Evolutionary conservation across 768 basidiomycete species (phyloP), one percentile per base, ranked within the genome.

Genomic region (Kwoniella mangroviensis): DNA sequence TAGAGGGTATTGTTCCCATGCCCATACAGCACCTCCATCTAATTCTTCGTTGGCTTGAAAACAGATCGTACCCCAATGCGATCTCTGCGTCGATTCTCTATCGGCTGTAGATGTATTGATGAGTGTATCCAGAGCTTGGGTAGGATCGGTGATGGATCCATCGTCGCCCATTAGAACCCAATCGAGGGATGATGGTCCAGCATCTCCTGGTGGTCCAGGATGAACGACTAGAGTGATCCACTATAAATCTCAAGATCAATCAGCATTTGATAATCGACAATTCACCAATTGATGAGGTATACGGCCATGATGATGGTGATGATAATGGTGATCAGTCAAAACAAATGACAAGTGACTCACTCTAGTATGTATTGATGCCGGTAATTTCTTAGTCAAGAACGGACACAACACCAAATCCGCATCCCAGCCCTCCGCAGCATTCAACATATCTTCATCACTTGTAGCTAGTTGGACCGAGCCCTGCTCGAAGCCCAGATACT

Each of bases 121-220:
- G 17, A 80, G 68, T 19, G 60, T 56, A 12, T 59, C 34, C 10
- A 79, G 57, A 15, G 75, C 75, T n/a, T 59, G 17, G 24, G 71
- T 22, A 0, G 76, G 62, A 49, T 74, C 71, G 52, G 73, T 24
- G 53, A 67, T 66, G 19, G 65, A 40, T 22, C 78, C 80, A 59
- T 74, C 68, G 53, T 79, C 79, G 22, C 79, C 78, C 55, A 79
- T 67, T 3, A 81, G 65, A 0, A 72, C 75, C 79, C 79, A 81
- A 56, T 81, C 79, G 49, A 81, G 76, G 9, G 79, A 76, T 11
- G 79, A 81, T 13, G 79, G 79, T 1, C 79, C 79, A 17, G 73
- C 79, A 67, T 81, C 79, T 12, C 79, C 79, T 6, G 79, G 79
- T 34, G 79, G 78, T 40, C 79, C 79, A 24, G 79, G 79, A 65